Conservation (phyloP, 1,139 yeast species). For the Pichia sp. region DNA sequence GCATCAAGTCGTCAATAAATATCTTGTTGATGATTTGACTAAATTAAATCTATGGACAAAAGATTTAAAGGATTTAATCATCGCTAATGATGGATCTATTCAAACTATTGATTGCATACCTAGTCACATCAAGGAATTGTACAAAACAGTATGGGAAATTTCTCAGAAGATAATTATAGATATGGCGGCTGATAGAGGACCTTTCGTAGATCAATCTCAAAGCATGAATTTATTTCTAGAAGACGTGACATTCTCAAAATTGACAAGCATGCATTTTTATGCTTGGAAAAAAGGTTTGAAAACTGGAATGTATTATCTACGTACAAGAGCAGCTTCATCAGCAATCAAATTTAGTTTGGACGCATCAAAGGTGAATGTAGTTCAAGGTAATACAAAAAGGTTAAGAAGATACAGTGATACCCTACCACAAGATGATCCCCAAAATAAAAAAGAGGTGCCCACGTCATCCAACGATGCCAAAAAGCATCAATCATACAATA, state of each 20-base stretch:
- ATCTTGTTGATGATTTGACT: constrained; percentile 44
- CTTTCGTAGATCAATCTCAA: constrained; percentile 53
- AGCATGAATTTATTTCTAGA: constrained; percentile 49
- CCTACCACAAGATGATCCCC: too few relatives aligned
- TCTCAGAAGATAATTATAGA: constrained; percentile 48
- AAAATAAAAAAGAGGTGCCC: too few relatives aligned
- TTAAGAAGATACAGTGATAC: background rate
- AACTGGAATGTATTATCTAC: constrained; percentile 56
- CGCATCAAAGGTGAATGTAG: constrained; percentile 19
- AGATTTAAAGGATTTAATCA: constrained; percentile 43
- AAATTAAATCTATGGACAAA: constrained; percentile 50
- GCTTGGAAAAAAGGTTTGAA: constrained; percentile 58
- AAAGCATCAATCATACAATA: constrained; percentile 3
- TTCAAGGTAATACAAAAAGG: background rate
- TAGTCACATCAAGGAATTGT: constrained; percentile 40
- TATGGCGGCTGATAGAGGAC: constrained; percentile 56
- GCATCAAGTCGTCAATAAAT: constrained; percentile 53
- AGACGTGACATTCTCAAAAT: constrained; percentile 49
- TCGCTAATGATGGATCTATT: constrained; percentile 46
- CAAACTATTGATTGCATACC: constrained; percentile 46
- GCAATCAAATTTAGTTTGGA: constrained; percentile 92
- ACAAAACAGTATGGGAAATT: constrained; percentile 57
- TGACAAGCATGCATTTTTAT: constrained; percentile 53
- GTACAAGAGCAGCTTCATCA: constrained; percentile 59
- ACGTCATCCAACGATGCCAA: too few relatives aligned